Conservation (phyloP, 495 filamentous ascomycete genomes). For the Hypoxylon crocopeplum region DNA sequence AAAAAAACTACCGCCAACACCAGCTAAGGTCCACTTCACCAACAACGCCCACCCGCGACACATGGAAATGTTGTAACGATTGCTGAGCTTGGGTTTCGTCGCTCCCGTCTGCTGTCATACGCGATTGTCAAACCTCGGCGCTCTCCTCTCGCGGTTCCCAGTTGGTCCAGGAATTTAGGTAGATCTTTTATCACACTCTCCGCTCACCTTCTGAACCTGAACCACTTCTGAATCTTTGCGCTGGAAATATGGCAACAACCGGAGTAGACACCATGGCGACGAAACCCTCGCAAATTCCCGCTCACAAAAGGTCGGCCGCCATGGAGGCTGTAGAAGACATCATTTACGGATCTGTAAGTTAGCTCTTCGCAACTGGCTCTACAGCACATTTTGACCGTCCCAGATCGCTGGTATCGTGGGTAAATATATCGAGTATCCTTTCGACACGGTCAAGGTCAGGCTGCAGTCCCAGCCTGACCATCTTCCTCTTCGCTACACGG, state of each 20-base stretch:
- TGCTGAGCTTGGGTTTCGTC: slow-evolving; percentile 31
- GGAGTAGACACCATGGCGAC: slow-evolving; percentile 33
- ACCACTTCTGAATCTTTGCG: slow-evolving; percentile 1
- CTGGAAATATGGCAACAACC: slow-evolving; percentile 24
- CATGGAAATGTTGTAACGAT: slow-evolving; percentile 39
- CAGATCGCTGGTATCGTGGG: slow-evolving; percentile 87
- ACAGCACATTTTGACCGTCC: slow-evolving; percentile 16
- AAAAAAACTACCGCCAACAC: slow-evolving; percentile 21
- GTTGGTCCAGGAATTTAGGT: slow-evolving; percentile 4
- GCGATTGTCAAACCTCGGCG: slow-evolving; percentile 34
- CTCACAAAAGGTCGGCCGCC: slow-evolving; percentile 54
- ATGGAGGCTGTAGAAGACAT: slow-evolving; percentile 81
- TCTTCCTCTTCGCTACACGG: slow-evolving; percentile 80
- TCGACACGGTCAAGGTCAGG: slow-evolving; percentile 94
- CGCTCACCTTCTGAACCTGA: no score
- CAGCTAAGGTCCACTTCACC: slow-evolving; percentile 29
- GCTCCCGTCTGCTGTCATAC: slow-evolving; percentile 30
- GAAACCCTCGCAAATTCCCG: slow-evolving; percentile 26
- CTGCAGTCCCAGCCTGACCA: slow-evolving; percentile 84
- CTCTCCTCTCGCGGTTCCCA: slow-evolving; percentile 18
- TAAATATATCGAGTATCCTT: slow-evolving; percentile 97
- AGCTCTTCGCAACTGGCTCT: slow-evolving; percentile 4
- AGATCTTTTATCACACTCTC: slow-evolving; percentile 4
- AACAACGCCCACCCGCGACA: slow-evolving; percentile 10
- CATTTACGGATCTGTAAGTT: slow-evolving; percentile 79